A percentile compares a stretch with the other conserved stretches of the same genome.
phyloP scores from a whole-genome alignment of 768 basidiomycete species.

The Gelatoporia subvermispora region DNA sequence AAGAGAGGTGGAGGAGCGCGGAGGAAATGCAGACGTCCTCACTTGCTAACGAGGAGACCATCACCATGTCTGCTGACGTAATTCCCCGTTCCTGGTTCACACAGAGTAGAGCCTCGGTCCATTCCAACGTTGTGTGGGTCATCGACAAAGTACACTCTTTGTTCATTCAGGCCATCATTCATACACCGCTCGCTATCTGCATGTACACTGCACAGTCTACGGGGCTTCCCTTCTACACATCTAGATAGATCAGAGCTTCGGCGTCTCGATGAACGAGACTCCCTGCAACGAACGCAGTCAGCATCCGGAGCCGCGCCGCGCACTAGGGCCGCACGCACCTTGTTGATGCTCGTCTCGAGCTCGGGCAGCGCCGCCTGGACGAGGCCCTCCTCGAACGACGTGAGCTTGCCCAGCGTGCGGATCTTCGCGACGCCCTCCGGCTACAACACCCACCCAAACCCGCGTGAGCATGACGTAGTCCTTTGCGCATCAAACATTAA shows the following conservation, averaged over 20 bases:
- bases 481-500: constrained; percentile 1
- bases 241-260: constrained; percentile 20
- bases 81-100: too few species aligned
- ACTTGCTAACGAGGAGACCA: too few species aligned
- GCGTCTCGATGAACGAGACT: constrained; percentile 22
- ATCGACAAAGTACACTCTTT: too few species aligned
- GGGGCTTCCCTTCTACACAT: constrained; percentile 4
- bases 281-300: constrained; percentile 12
- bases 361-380: constrained; percentile 80
- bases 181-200: background rate
- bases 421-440: constrained; percentile 80
- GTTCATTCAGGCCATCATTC: background rate
- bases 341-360: constrained; percentile 66
- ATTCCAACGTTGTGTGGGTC: too few species aligned
- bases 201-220: constrained; percentile 9
- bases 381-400: constrained; percentile 68
- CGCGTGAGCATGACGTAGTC: background rate
- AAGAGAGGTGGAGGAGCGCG: too few species aligned
- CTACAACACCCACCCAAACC: constrained; percentile 34
- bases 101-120: too few species aligned
- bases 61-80: too few species aligned
- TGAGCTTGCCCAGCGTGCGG: constrained; percentile 69
- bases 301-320: too few species aligned
- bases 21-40: too few species aligned
- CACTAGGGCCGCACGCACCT: constrained; percentile 38